Percentiles rank a stretch among this genome's conserved stretches.
Conservation (phyloP, 2,329 filamentous ascomycete species). For the Colletotrichum aenigma region DNA sequence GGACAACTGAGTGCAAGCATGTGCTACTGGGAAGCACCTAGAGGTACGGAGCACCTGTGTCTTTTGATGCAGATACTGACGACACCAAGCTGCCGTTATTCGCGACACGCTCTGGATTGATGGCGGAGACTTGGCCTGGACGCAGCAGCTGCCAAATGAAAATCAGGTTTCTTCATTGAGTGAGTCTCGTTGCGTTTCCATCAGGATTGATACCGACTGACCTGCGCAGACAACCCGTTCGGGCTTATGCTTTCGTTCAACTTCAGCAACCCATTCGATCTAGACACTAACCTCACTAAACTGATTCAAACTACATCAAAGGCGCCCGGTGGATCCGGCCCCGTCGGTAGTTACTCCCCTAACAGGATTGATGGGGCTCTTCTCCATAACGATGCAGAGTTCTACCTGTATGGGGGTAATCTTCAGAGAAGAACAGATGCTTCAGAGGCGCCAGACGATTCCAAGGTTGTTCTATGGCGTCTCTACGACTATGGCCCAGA, state of each 20-base stretch:
- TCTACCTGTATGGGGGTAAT: conserved; percentile 67
- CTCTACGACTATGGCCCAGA: too few relatives aligned
- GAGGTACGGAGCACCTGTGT: background rate
- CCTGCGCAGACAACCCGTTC: conserved; percentile 49
- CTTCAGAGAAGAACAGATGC: conserved; percentile 26
- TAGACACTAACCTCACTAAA: conserved; percentile 24
- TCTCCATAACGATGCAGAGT: conserved; percentile 67
- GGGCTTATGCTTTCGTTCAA: conserved; percentile 63
- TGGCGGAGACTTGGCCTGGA: background rate
- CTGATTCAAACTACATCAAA: conserved; percentile 38
- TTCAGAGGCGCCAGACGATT: too few relatives aligned
- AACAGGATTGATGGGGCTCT: conserved; percentile 67
- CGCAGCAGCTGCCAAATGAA: background rate
- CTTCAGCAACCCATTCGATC: conserved; percentile 60
- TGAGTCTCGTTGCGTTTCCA: too few relatives aligned
- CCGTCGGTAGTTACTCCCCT: conserved; percentile 56
- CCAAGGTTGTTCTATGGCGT: too few relatives aligned
- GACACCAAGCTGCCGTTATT: background rate
- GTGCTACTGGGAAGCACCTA: background rate
- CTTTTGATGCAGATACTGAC: too few relatives aligned
- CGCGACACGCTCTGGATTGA: background rate
- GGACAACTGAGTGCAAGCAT: background rate
- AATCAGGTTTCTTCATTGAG: too few relatives aligned
- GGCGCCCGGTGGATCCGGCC: conserved; percentile 47
- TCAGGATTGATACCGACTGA: too few relatives aligned